These are phyloP conservation scores for Penicillium digitatum DNA, from an alignment of 2,329 filamentous ascomycete genomes.

Conservation along the genomic window DNA sequence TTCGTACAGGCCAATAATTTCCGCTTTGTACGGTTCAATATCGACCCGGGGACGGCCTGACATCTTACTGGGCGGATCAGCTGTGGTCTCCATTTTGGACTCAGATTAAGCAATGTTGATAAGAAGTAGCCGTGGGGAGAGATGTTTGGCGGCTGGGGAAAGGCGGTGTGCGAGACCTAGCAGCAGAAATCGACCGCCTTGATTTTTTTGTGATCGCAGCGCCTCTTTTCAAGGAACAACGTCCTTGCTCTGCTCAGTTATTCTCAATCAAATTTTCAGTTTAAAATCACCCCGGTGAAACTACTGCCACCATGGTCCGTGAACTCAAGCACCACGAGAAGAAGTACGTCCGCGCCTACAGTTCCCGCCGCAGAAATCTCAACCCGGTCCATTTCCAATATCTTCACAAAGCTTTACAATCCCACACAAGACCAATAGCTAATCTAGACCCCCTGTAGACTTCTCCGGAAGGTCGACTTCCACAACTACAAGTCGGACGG, in stretches of 20 bases:
- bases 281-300: not conserved
- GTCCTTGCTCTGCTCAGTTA: not conserved
- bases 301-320: slow-evolving; percentile 68
- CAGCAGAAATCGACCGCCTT: slow-evolving; percentile 21
- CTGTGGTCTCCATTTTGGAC: slow-evolving; percentile 1
- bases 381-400: not conserved
- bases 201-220: slow-evolving; percentile 26
- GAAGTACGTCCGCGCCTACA: slow-evolving; percentile 50
- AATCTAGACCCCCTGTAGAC: slow-evolving; percentile 37
- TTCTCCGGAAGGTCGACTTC: slow-evolving; percentile 89
- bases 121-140: not conserved
- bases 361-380: slow-evolving; percentile 1
- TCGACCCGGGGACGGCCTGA: slow-evolving; percentile 2
- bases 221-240: slow-evolving; percentile 10
- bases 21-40: slow-evolving; percentile 3
- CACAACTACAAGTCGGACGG: slow-evolving; percentile 88
- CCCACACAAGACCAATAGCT: not conserved
- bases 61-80: not conserved
- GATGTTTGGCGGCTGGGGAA: not conserved
- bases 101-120: not conserved
- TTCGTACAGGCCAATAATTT: slow-evolving; percentile 3
- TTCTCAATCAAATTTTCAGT: not conserved
- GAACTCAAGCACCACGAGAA: slow-evolving; percentile 97
- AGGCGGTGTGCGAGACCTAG: not conserved
- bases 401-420: not conserved